These are phyloP conservation scores for Boletus vinaceobasis DNA, from an alignment of 768 basidiomycete genomes.

Conservation along the genomic window DNA sequence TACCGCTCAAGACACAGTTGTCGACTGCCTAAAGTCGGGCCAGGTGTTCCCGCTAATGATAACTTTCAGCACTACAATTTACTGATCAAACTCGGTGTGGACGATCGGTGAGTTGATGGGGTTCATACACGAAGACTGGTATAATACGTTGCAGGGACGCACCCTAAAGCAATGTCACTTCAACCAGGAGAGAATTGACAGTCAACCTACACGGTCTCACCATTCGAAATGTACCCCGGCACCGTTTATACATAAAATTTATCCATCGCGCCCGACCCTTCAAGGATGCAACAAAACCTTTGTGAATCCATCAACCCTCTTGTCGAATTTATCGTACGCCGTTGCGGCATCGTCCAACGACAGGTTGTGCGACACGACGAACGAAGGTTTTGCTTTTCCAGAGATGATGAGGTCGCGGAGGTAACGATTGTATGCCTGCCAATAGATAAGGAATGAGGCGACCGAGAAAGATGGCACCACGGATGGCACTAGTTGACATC, in stretches of 20 bases:
- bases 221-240: background rate
- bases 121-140: background rate
- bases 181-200: background rate
- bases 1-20: too few species aligned
- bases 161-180: background rate
- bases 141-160: background rate
- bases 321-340: constrained; percentile 8
- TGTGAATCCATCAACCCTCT: constrained; percentile 3
- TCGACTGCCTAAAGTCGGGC: too few species aligned
- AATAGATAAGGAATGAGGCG: background rate
- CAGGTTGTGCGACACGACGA: constrained; percentile 3
- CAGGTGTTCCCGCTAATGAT: too few species aligned
- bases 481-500: background rate
- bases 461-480: background rate
- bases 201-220: background rate
- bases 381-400: background rate
- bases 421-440: constrained; percentile 1
- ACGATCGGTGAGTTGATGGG: too few species aligned
- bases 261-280: background rate
- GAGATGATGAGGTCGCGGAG: constrained; percentile 6
- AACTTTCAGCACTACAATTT: too few species aligned
- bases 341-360: background rate
- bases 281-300: background rate
- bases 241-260: too few species aligned
- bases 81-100: too few species aligned